Evolutionary conservation across 139 green algal species (phyloP), one percentile per base, ranked within the genome.

Genomic region (Axilococcus clingmanii): DNA sequence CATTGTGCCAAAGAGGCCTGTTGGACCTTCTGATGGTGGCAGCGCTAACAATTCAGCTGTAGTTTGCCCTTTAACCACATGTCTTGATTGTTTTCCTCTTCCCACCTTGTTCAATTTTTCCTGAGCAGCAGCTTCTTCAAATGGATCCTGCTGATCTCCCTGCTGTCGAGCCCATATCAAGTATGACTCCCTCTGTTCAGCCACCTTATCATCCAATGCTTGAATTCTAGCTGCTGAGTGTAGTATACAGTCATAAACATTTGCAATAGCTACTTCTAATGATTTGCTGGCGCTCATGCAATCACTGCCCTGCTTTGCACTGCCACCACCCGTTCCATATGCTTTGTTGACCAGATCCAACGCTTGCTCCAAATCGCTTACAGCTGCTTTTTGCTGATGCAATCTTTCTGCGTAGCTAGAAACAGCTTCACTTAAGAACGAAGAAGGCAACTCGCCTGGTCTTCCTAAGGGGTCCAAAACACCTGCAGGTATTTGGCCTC

Each of bases 171-270:
- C 27, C 0, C 59, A 19, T 30, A 48, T 24, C 19, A 75, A 53
- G 35, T 51, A 48, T 14, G 35, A 32, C 4, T 55, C 65, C 6
- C 65, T 65, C 4, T 36, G 40, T 0, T 22, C 31, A 4, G 31
- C 37, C 36, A 73, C 43, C 5, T 55, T 36, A n/a, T 75, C 65
- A 37, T 75, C 52, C 45, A 77, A 19, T 27, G 27, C 52, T 52
- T 71, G 63, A 55, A 77, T 41, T 22, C 37, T 45, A 4, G 69
- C 69, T 0, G 69, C 69, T 9, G 54, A 46, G n/a, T 52, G 34
- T 17, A 75, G 47, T 3, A 77, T 38, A 20, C 50, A 51, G 48
- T 71, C 65, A 38, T 77, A 59, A 42, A 71, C 29, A 62, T 77
- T 71, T 42, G 34, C 43, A 25, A 75, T 57, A 11, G 55, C 31